These are phyloP conservation scores for Neurospora sp. DNA, from an alignment of 495 filamentous ascomycete species.

Conservation along the genomic window DNA sequence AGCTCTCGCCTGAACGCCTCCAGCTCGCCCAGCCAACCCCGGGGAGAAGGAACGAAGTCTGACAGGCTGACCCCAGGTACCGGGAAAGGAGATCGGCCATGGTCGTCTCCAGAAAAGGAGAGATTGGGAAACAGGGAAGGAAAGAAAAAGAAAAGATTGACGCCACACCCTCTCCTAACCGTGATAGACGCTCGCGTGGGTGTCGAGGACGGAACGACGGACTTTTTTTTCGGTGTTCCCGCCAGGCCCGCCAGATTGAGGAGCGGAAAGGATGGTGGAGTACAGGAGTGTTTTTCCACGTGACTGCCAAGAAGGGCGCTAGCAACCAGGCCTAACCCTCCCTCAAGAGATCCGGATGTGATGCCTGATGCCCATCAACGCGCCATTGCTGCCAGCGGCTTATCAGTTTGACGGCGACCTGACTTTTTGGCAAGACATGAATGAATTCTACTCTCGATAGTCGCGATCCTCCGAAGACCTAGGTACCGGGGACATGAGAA, in stretches of 20 bases:
- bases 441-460: neutral
- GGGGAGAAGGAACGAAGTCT: neutral
- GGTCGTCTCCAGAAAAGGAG: neutral
- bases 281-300: constrained; percentile 15
- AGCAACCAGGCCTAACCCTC: neutral
- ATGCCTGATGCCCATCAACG: neutral
- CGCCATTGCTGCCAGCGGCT: neutral
- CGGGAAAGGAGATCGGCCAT: neutral
- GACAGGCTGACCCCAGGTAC: neutral
- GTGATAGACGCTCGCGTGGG: neutral
- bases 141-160: neutral
- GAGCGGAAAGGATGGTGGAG: constrained; percentile 16
- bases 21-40: neutral
- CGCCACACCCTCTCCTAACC: neutral
- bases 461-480: neutral
- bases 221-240: constrained; percentile 9
- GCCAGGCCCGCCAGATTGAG: constrained; percentile 3
- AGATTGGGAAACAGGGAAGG: neutral
- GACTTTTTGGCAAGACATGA: neutral
- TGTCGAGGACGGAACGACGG: neutral
- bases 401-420: neutral
- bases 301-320: constrained; percentile 14
- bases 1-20: neutral
- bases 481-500: neutral
- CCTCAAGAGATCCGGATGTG: neutral